Conservation (phyloP, 116 monocot species). For the Posidonia oceanica region DNA sequence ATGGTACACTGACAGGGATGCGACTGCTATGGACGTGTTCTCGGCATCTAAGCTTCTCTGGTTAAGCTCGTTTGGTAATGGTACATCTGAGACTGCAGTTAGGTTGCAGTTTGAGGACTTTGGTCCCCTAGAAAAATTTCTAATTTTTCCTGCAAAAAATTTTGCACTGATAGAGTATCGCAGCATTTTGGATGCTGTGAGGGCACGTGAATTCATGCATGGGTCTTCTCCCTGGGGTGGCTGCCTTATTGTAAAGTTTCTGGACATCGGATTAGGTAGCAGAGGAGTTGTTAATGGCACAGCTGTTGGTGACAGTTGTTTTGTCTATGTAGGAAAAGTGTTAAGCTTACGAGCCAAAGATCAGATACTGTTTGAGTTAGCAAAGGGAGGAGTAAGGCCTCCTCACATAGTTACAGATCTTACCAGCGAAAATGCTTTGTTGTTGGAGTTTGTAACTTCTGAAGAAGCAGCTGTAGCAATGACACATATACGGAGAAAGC, state of each 20-base stretch:
- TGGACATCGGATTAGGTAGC: conserved; percentile 68
- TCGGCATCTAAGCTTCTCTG: conserved; percentile 72
- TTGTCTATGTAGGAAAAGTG: conserved; percentile 76
- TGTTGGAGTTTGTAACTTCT: conserved; percentile 66
- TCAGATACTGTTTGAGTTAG: conserved; percentile 55
- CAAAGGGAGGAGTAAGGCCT: conserved; percentile 26
- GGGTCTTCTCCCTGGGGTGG: conserved; percentile 72
- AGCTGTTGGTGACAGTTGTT: conserved; percentile 68
- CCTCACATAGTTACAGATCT: conserved; percentile 53
- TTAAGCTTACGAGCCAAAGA: conserved; percentile 47
- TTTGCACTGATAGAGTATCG: conserved; percentile 79
- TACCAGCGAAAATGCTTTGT: conserved; percentile 51
- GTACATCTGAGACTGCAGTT: conserved; percentile 48
- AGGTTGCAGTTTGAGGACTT: conserved; percentile 77
- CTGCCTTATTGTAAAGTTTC: conserved; percentile 55
- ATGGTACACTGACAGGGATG: conserved; percentile 69
- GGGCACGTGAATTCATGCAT: conserved; percentile 75
- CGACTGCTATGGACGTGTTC: conserved; percentile 56
- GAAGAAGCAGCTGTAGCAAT: conserved; percentile 68
- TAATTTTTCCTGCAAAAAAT: conserved; percentile 41
- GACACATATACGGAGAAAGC: conserved; percentile 38
- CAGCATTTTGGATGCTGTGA: conserved; percentile 79
- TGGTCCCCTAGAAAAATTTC: conserved; percentile 53
- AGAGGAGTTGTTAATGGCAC: conserved; percentile 47
- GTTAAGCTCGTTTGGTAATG: conserved; percentile 55